Evolutionary conservation across 2,329 filamentous ascomycete species (phyloP).

Genomic region (Colletotrichum magnum): DNA sequence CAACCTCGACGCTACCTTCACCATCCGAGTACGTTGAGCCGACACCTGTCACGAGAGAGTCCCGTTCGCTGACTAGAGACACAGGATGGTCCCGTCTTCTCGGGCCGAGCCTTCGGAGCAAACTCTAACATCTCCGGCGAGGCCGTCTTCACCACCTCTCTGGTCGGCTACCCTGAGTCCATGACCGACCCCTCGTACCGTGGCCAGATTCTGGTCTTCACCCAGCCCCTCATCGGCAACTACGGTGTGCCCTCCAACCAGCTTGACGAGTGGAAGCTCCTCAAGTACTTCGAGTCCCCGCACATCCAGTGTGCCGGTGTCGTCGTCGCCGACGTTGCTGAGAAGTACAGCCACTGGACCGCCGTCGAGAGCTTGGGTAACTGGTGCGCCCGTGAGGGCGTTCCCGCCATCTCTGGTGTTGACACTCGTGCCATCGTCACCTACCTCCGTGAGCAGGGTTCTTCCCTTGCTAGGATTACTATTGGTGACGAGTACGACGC

Average conservation of each 20-base stretch:
- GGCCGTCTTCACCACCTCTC: constrained; percentile 97
- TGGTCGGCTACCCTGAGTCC: constrained; percentile 97
- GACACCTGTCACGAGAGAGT: not conserved
- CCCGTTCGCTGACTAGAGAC: constrained; percentile 42
- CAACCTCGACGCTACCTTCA: constrained; percentile 89
- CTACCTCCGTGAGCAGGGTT: constrained; percentile 94
- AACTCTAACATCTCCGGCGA: constrained; percentile 97
- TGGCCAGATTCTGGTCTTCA: constrained; percentile 98
- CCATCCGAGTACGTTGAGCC: constrained; percentile 79
- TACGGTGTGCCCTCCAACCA: constrained; percentile 93
- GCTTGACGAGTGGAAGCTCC: constrained; percentile 88
- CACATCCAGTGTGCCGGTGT: constrained; percentile 97
- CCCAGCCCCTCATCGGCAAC: constrained; percentile 97
- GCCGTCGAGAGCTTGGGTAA: constrained; percentile 93
- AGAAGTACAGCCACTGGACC: constrained; percentile 98
- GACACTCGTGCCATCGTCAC: constrained; percentile 98
- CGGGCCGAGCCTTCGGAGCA: constrained; percentile 95
- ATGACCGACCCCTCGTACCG: constrained; percentile 91
- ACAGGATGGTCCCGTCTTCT: constrained; percentile 94
- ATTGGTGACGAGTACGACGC: constrained; percentile 98
- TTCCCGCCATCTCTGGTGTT: constrained; percentile 95
- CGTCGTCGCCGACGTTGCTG: constrained; percentile 93
- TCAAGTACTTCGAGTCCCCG: constrained; percentile 98
- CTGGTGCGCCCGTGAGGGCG: constrained; percentile 97
- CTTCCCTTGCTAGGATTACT: constrained; percentile 93